These are phyloP conservation scores for Tilletia caries DNA, from an alignment of 1,284 basidiomycete species.

Conservation along the genomic window DNA sequence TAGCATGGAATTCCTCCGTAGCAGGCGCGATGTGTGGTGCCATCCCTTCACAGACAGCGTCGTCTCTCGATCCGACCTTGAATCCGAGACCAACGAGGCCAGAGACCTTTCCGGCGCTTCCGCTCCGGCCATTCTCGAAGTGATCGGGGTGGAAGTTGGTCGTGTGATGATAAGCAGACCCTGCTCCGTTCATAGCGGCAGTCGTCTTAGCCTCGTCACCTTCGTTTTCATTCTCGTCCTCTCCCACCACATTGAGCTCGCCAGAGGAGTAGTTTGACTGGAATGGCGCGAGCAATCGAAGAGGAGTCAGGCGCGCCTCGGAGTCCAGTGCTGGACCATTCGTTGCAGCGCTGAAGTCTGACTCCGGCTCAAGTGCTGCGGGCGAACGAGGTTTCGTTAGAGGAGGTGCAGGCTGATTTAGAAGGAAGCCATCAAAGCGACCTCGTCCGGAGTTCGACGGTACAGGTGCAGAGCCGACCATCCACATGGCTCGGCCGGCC, in stretches of 20 bases:
- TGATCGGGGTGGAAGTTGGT: neutral
- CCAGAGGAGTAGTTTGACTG: neutral
- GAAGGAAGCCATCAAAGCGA: neutral
- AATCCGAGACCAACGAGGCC: neutral
- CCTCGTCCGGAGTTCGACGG: neutral
- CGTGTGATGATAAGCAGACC: neutral
- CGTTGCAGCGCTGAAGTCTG: too few relatives aligned
- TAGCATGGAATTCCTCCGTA: too few relatives aligned
- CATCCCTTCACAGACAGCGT: too few relatives aligned
- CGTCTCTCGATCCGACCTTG: neutral
- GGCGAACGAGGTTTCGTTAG: too few relatives aligned
- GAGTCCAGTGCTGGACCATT: neutral
- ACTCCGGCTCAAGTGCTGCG: too few relatives aligned
- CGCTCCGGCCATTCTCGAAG: neutral
- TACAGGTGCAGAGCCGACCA: neutral
- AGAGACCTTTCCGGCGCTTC: neutral
- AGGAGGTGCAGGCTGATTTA: too few relatives aligned
- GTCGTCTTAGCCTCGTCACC: neutral
- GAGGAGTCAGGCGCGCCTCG: neutral
- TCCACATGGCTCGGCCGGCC: neutral
- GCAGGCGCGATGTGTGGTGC: too few relatives aligned
- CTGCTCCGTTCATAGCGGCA: too few relatives aligned
- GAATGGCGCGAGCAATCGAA: neutral
- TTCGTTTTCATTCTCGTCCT: conserved; percentile 3
- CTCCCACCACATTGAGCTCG: conserved; percentile 3